Evolutionary conservation across 257 asterid species (phyloP).

Genomic region (Nicotiana tomentosiformis): DNA sequence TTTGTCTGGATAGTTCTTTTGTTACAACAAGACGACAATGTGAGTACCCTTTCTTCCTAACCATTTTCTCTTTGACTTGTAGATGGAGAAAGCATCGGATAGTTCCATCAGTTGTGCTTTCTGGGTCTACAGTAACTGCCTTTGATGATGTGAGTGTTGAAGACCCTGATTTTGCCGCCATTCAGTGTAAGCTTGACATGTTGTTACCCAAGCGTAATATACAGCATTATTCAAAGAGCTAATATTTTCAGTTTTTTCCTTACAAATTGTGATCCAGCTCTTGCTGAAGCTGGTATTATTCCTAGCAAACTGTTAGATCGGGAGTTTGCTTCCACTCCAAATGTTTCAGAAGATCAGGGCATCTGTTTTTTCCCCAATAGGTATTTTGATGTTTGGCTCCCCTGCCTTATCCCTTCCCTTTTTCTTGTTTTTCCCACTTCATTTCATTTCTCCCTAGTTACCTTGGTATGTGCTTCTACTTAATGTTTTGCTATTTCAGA

Average conservation of each 20-base stretch:
- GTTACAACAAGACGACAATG: background rate
- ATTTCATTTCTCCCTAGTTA: background rate
- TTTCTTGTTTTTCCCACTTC: background rate
- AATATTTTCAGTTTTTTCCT: constrained; percentile 13
- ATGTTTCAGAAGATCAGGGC: constrained; percentile 24
- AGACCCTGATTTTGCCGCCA: constrained; percentile 75
- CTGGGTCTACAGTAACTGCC: constrained; percentile 63
- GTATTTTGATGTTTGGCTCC: constrained; percentile 24
- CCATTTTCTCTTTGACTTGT: constrained; percentile 19
- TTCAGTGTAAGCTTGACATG: constrained; percentile 57
- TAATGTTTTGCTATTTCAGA: constrained; percentile 36
- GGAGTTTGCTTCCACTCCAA: constrained; percentile 11
- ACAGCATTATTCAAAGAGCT: background rate
- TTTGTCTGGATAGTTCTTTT: background rate
- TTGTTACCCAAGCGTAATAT: constrained; percentile 3
- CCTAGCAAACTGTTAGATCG: constrained; percentile 64
- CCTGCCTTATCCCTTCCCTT: background rate
- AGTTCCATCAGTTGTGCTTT: constrained; percentile 59
- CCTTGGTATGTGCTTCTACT: background rate
- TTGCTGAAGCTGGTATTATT: constrained; percentile 84
- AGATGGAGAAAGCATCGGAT: constrained; percentile 58
- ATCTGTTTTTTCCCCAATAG: constrained; percentile 61
- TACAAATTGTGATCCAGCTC: constrained; percentile 37
- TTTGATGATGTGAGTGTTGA: constrained; percentile 66
- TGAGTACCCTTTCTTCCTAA: constrained; percentile 4